Evolutionary conservation across 2,329 filamentous ascomycete genomes (phyloP), one percentile per base, ranked within the genome.

Genomic region (Hortaea werneckii): DNA sequence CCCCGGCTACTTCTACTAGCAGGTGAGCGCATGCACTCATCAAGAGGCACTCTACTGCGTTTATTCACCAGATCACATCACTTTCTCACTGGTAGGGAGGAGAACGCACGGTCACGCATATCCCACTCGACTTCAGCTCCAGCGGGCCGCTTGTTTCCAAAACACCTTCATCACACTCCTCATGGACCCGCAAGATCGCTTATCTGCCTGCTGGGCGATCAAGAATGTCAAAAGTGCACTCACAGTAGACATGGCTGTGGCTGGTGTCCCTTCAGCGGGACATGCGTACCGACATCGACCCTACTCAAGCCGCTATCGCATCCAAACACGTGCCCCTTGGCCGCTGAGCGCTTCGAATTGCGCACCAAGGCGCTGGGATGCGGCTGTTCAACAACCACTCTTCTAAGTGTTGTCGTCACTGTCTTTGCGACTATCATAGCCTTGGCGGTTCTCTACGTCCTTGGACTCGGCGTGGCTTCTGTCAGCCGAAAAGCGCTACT

Each of bases 341-440:
- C 63, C 37, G 64, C 65, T 44, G 70, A 72, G 54, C 63, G 68
- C 42, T 73, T 67, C 47, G 70, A 73, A 49, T 58, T 73, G 5
- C 63, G 70, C 2, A 72, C 69, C 7, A 56, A 58, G 12, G 60
- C 67, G 5, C 54, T 72, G 1, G 70, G 70, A 13, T 73, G 70
- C 49, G 63, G 66, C 43, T 69, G 69, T 41, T 72, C 69, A 0
- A 72, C 69, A 5, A 68, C 67, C 6, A 72, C 69, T 0, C 63
- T 71, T 27, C 55, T 73, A 30, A 67, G 67, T 34, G 60, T 67
- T 4, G 52, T 71, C 12, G 60, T 69, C 6, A 69, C 70, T 1
- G 63, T 72, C 38, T 60, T 69, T 32, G 62, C 59, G 28, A 71
- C 69, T 0, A 49, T 72, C 3, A 60, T 62, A 9, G 67, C 62